phyloP scores from a whole-genome alignment of 768 basidiomycete species.

The Pleurotus ostreatus region DNA sequence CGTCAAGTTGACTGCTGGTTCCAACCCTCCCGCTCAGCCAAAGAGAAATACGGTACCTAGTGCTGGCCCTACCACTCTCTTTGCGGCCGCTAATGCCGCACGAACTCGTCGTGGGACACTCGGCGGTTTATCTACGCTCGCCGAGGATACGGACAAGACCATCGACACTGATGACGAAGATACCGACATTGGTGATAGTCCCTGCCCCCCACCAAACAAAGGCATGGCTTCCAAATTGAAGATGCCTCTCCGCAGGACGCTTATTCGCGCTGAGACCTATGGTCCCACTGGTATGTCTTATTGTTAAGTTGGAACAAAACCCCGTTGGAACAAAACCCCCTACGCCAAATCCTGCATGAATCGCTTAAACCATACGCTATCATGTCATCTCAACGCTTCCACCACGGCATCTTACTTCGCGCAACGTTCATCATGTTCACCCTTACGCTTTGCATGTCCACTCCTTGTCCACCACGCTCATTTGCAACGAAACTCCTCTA shows the following conservation, averaged over 20 bases:
- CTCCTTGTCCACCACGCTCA: not conserved
- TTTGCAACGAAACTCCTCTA: not conserved
- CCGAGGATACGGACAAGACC: conserved; percentile 61
- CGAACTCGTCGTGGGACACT: conserved; percentile 54
- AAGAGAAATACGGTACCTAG: conserved; percentile 69
- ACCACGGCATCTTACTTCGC: not conserved
- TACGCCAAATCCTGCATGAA: not conserved
- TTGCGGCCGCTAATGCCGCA: conserved; percentile 68
- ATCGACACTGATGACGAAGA: conserved; percentile 55
- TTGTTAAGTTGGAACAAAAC: conserved; percentile 17
- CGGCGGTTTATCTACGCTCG: conserved; percentile 51
- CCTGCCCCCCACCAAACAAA: conserved; percentile 79
- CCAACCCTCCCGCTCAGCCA: conserved; percentile 37
- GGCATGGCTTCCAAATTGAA: conserved; percentile 51
- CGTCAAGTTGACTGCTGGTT: conserved; percentile 30
- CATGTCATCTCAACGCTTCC: not conserved
- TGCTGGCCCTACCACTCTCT: conserved; percentile 45
- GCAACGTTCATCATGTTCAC: conserved; percentile 3
- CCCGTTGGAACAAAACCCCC: not conserved
- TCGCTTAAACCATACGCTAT: not conserved
- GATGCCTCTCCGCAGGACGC: conserved; percentile 44
- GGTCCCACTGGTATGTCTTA: conserved; percentile 55
- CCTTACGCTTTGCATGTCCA: conserved; percentile 2
- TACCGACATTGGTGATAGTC: conserved; percentile 81
- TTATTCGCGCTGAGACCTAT: conserved; percentile 67